Conservation (phyloP, 768 basidiomycete genomes). For the Tephrocybe sp. region DNA sequence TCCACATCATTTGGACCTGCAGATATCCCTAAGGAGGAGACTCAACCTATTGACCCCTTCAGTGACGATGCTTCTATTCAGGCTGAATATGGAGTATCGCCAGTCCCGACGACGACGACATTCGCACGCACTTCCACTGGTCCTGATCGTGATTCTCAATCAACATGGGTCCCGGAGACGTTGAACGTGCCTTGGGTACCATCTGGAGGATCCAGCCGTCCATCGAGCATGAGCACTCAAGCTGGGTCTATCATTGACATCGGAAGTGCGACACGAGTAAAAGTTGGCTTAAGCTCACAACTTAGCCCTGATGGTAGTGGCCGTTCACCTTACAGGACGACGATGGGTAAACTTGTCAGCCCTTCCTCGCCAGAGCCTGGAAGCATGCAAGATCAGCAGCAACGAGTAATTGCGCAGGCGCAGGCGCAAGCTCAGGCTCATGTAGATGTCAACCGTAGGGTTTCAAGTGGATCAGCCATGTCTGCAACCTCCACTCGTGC, state of each 20-base stretch:
- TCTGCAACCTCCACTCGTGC: constrained; percentile 72
- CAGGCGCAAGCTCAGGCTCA: constrained; percentile 66
- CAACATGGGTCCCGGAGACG: constrained; percentile 37
- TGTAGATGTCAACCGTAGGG: constrained; percentile 44
- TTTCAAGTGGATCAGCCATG: constrained; percentile 66
- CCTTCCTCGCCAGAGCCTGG: constrained; percentile 35
- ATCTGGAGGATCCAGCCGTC: constrained; percentile 43
- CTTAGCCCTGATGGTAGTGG: constrained; percentile 36
- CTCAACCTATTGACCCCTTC: constrained; percentile 64
- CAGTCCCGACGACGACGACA: constrained; percentile 39
- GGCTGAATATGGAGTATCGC: constrained; percentile 35
- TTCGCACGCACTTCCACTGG: constrained; percentile 33
- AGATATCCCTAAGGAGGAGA: constrained; percentile 61
- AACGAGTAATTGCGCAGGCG: constrained; percentile 57
- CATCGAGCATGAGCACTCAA: constrained; percentile 65
- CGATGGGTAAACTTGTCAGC: constrained; percentile 61
- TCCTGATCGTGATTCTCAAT: constrained; percentile 26
- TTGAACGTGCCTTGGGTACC: constrained; percentile 44
- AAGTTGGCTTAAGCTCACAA: constrained; percentile 59
- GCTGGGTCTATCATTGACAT: constrained; percentile 60
- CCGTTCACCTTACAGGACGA: constrained; percentile 55
- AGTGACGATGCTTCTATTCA: constrained; percentile 51
- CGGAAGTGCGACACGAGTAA: constrained; percentile 66
- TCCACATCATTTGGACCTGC: constrained; percentile 69
- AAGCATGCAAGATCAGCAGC: constrained; percentile 67